Percentiles rank a stretch among this genome's conserved stretches.
These are phyloP conservation scores for Hypholoma fasciculare DNA, from an alignment of 768 basidiomycete species.

Conservation along the genomic window DNA sequence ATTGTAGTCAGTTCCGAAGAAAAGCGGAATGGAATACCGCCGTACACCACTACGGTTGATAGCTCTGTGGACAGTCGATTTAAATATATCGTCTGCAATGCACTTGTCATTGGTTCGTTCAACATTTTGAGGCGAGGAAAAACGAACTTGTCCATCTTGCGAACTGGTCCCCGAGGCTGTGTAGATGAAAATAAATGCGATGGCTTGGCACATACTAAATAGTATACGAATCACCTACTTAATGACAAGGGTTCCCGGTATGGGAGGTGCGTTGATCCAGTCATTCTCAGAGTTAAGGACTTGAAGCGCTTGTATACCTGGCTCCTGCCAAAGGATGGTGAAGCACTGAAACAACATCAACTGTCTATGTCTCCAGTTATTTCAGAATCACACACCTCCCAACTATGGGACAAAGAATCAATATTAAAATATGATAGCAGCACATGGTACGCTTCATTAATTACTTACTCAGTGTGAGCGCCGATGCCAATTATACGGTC, in stretches of 20 bases:
- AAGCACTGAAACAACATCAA: slow-evolving; percentile 57
- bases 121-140: background rate
- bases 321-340: slow-evolving; percentile 85
- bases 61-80: slow-evolving; percentile 86
- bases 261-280: slow-evolving; percentile 84
- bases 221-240: slow-evolving; percentile 52
- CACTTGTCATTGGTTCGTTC: background rate
- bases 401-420: slow-evolving; percentile 24
- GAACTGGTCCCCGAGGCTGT: slow-evolving; percentile 82
- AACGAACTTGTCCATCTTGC: slow-evolving; percentile 84
- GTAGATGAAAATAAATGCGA: background rate
- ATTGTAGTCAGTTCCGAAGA: slow-evolving; percentile 90
- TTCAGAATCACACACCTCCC: slow-evolving; percentile 33
- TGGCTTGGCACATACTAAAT: background rate
- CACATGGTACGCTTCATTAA: no score
- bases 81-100: slow-evolving; percentile 81
- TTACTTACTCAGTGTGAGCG: slow-evolving; percentile 71
- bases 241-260: slow-evolving; percentile 81
- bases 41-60: slow-evolving; percentile 69
- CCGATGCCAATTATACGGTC: slow-evolving; percentile 81
- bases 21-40: slow-evolving; percentile 86
- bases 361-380: background rate
- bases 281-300: slow-evolving; percentile 72
- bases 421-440: no score
- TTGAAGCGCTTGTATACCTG: slow-evolving; percentile 73